These are phyloP conservation scores for Grosmannia serpens DNA, from an alignment of 2,329 filamentous ascomycete species.

Conservation along the genomic window DNA sequence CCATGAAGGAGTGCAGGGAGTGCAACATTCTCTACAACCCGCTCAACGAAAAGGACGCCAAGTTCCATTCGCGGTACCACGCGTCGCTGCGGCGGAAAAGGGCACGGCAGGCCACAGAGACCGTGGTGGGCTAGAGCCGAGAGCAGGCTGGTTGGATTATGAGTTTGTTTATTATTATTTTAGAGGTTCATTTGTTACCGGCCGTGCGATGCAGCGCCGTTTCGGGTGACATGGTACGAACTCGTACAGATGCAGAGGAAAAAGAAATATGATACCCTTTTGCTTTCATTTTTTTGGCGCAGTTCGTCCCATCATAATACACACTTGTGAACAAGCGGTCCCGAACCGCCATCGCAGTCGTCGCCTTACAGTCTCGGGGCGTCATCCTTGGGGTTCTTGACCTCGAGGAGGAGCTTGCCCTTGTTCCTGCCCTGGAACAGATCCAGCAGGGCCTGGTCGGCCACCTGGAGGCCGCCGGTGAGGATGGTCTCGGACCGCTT, in stretches of 20 bases:
- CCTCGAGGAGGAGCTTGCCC: conserved; percentile 22
- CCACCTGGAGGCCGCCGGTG: conserved; percentile 52
- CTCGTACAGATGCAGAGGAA: neutral
- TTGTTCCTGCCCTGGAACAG: conserved; percentile 61
- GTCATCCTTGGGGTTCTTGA: conserved; percentile 12
- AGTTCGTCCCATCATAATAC: neutral
- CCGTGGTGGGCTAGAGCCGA: too few relatives aligned
- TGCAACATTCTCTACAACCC: conserved; percentile 34
- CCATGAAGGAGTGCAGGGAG: conserved; percentile 27
- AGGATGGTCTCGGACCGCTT: conserved; percentile 61
- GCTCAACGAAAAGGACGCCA: conserved; percentile 29
- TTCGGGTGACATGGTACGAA: neutral
- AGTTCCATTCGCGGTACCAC: conserved; percentile 26
- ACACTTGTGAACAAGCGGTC: neutral
- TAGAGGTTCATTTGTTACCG: neutral
- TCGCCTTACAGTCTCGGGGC: conserved; percentile 10
- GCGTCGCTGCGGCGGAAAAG: conserved; percentile 16
- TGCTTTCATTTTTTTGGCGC: neutral
- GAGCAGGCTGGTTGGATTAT: neutral
- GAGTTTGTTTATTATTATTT: neutral
- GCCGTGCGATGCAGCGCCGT: neutral
- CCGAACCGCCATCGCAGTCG: neutral
- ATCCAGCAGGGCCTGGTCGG: conserved; percentile 50
- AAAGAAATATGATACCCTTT: neutral
- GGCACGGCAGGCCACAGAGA: neutral